Conservation (phyloP, 2,329 filamentous ascomycete genomes). For the Corynespora cassiicola region DNA sequence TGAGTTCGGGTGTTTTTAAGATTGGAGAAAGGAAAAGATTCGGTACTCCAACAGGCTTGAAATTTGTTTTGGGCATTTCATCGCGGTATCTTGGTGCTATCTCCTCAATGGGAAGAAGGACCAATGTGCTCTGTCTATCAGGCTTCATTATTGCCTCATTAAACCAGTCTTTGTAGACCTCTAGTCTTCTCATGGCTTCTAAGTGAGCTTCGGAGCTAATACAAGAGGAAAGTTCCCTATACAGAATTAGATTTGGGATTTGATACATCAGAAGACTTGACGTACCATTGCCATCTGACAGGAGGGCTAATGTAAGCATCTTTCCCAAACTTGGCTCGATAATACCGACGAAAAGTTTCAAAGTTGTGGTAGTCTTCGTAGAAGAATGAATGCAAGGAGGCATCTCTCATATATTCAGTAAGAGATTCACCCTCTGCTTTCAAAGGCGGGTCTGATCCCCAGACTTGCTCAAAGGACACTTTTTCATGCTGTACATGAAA, state of each 20-base stretch:
- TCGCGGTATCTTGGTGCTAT: conserved; percentile 21
- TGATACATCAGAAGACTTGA: no score
- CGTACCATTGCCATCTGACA: conserved; percentile 18
- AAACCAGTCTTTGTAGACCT: conserved; percentile 13
- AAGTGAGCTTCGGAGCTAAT: conserved; percentile 4
- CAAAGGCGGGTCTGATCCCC: conserved; percentile 2
- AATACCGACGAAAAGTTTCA: conserved; percentile 15
- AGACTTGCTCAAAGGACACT: conserved; percentile 12
- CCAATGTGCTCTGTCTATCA: conserved; percentile 4
- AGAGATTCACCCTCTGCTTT: conserved; percentile 6
- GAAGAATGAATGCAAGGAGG: conserved; percentile 14
- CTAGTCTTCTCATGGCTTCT: conserved; percentile 6
- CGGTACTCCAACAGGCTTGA: no score
- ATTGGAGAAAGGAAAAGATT: no score
- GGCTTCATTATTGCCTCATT: conserved; percentile 8
- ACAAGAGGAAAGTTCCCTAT: conserved; percentile 4
- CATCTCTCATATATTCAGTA: conserved; percentile 13
- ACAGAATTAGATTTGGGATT: conserved; percentile 1
- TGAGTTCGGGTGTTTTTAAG: no score
- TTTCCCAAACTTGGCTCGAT: conserved; percentile 1
- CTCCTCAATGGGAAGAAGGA: conserved; percentile 20
- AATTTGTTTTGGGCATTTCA: no score
- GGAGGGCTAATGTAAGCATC: conserved; percentile 12
- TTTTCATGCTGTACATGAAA: conserved; percentile 4
- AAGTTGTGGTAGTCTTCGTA: conserved; percentile 25